Evolutionary conservation across 2,329 filamentous ascomycete genomes (phyloP), one percentile per base, ranked within the genome.

Genomic region (Pleurostoma richardsiae): DNA sequence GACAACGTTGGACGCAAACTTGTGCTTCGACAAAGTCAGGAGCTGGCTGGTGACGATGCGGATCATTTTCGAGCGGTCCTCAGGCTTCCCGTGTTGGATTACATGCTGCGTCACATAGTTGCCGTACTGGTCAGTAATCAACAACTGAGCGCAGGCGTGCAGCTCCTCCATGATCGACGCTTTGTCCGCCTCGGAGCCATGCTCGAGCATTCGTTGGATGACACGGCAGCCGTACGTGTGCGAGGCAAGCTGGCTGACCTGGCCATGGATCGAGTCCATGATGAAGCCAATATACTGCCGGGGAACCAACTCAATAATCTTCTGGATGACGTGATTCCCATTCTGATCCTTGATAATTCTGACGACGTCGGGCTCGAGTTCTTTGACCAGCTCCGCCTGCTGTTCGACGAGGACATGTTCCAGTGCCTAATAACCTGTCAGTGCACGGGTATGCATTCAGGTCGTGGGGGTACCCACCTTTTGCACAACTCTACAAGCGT

Each of bases 81-180:
- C 81, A 4, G 79, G 74, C 44, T 83, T 77, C 28, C 91, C 91
- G 52, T 89, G 82, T 50, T 85, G 74, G 51, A 99, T 90, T 44
- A 97, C 83, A 61, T 97, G 90, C 63, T 97, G 94, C 4, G 88
- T 86, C 19, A 99, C 94, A 61, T 99, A 99, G 68, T 99, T 99
- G 49, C 94, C 94, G 60, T 87, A 99, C 54, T 91, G 85, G 59
- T 97, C 89, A 1, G 83, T 82, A 53, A 96, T 88, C 48, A 97
- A 79, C 47, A 76, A 79, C 30, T 79, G 65, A 7, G 88, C 83
- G 54, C 84, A 86, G 7, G 76, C 73, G 59, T 94, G 86, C 27
- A 99, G 76, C 68, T 97, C 92, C 2, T 76, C 70, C 59, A 96
- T 79, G 44, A 97, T 85, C 30, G 76, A 77, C 42, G 76, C 72